Conservation (phyloP, 495 filamentous ascomycete species). For the Penicillium atrosanguineum region DNA sequence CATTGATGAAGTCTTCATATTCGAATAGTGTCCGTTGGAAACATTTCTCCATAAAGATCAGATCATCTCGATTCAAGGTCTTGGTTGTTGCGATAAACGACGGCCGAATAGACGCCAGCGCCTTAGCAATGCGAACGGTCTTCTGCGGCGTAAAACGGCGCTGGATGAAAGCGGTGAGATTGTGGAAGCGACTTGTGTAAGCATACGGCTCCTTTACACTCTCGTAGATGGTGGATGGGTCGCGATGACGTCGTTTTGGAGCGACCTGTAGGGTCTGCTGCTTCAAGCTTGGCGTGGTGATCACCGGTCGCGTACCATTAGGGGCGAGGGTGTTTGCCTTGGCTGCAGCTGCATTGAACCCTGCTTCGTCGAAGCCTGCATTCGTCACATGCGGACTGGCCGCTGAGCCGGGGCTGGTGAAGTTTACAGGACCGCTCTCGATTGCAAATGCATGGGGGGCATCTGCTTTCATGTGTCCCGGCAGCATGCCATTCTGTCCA, state of each 20-base stretch:
- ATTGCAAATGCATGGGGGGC: constrained; percentile 70
- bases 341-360: constrained; percentile 24
- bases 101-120: constrained; percentile 84
- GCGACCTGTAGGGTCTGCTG: constrained; percentile 51
- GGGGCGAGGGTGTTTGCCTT: constrained; percentile 37
- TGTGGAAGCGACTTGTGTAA: constrained; percentile 87
- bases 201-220: constrained; percentile 86
- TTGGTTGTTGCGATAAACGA: constrained; percentile 87
- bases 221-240: constrained; percentile 83
- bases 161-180: constrained; percentile 76
- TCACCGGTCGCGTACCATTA: constrained; percentile 39
- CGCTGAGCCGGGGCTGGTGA: constrained; percentile 58
- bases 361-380: constrained; percentile 35
- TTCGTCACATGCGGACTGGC: constrained; percentile 47
- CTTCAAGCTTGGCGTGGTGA: constrained; percentile 42
- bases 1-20: constrained; percentile 87
- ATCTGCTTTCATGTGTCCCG: constrained; percentile 47
- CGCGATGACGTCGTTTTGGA: constrained; percentile 55
- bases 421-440: constrained; percentile 59
- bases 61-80: constrained; percentile 77
- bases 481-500: constrained; percentile 39
- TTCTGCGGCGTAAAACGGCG: constrained; percentile 68
- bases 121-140: constrained; percentile 75
- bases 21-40: constrained; percentile 90
- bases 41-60: constrained; percentile 96